Percentiles rank a stretch among this genome's conserved stretches.
Evolutionary conservation across 2,329 filamentous ascomycete genomes (phyloP).

Genomic region (Colletotrichum simmondsii): DNA sequence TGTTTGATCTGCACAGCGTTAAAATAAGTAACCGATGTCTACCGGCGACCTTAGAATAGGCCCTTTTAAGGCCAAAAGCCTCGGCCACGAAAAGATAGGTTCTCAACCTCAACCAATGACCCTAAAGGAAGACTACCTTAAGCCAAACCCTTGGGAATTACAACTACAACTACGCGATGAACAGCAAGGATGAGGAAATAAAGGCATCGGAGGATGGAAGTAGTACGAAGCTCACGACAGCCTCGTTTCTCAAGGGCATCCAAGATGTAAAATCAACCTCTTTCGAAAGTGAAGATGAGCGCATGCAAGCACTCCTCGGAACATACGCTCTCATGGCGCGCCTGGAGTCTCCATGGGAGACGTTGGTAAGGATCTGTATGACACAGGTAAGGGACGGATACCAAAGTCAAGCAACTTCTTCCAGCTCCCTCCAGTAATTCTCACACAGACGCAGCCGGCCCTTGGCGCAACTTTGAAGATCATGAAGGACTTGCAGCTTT

Average conservation of each 20-base stretch:
- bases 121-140: background rate
- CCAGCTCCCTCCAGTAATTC: background rate
- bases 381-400: background rate
- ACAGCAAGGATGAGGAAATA: background rate
- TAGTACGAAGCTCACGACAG: background rate
- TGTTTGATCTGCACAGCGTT: background rate
- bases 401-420: no score
- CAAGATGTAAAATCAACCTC: background rate
- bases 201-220: background rate
- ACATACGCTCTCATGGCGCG: slow-evolving; percentile 8
- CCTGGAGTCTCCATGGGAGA: slow-evolving; percentile 22
- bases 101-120: background rate
- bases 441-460: background rate
- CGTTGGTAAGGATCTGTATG: slow-evolving; percentile 9
- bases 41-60: background rate
- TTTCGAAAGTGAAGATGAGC: slow-evolving; percentile 2
- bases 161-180: background rate
- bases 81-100: background rate
- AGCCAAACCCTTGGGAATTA: background rate
- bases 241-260: background rate
- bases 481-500: background rate
- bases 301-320: background rate
- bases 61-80: background rate
- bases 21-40: background rate
- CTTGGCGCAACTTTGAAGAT: slow-evolving; percentile 4